These are phyloP conservation scores for Ascochyta rabiei DNA, from an alignment of 2,329 filamentous ascomycete genomes.

Conservation along the genomic window DNA sequence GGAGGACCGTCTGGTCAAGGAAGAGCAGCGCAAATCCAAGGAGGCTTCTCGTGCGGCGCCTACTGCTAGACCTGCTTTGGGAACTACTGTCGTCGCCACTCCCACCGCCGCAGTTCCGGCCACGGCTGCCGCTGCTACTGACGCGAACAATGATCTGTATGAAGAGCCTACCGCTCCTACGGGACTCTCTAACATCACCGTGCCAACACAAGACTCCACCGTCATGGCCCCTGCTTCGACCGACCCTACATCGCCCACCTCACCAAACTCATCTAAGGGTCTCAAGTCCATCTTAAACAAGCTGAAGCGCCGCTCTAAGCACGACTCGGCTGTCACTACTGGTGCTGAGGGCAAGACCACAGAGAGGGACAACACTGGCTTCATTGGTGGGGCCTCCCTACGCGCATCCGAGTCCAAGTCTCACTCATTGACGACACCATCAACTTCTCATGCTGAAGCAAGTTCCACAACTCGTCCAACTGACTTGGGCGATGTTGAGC, in stretches of 20 bases:
- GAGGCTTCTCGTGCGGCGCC: slow-evolving; percentile 32
- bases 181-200: not conserved
- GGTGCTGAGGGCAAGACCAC: slow-evolving; percentile 19
- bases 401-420: slow-evolving; percentile 30
- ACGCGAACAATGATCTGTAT: slow-evolving; percentile 29
- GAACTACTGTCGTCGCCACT: slow-evolving; percentile 14
- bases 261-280: slow-evolving; percentile 42
- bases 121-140: not conserved
- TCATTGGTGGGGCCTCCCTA: slow-evolving; percentile 54
- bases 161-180: slow-evolving; percentile 22
- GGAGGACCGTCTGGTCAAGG: slow-evolving; percentile 57
- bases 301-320: slow-evolving; percentile 48
- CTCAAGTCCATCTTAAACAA: slow-evolving; percentile 48
- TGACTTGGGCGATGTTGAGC: slow-evolving; percentile 23
- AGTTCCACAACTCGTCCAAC: slow-evolving; percentile 16
- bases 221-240: slow-evolving; percentile 15
- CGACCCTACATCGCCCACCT: slow-evolving; percentile 30
- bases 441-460: slow-evolving; percentile 11
- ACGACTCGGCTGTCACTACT: slow-evolving; percentile 18
- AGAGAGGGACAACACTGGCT: slow-evolving; percentile 42
- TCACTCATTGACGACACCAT: slow-evolving; percentile 16
- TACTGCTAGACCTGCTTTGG: slow-evolving; percentile 1
- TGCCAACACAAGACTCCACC: not conserved
- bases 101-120: slow-evolving; percentile 7
- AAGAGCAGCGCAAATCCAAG: slow-evolving; percentile 60